A percentile compares a stretch with the other conserved stretches of the same genome.
phyloP scores from a whole-genome alignment of 169 alveolate species.

The Cryptosporidium bovis region DNA sequence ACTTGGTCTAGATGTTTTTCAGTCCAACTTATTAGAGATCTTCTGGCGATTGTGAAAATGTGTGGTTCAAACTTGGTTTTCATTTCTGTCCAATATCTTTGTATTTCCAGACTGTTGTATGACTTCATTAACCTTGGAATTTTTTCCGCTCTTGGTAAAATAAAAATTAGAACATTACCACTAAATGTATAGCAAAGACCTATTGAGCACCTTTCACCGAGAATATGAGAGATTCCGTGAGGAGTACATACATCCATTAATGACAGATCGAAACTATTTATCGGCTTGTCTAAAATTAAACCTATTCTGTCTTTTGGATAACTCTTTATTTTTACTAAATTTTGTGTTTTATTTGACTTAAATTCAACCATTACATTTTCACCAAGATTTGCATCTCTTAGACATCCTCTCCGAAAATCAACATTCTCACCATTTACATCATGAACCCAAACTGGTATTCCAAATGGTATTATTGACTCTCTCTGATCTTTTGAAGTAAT shows the following conservation, averaged over 20 bases:
- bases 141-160: constrained; percentile 49
- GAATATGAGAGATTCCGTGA: constrained; percentile 67
- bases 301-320: constrained; percentile 58
- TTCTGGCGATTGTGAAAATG: constrained; percentile 54
- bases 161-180: constrained; percentile 50
- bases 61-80: constrained; percentile 68
- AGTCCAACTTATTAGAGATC: constrained; percentile 43
- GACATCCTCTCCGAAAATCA: constrained; percentile 21
- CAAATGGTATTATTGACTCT: constrained; percentile 50
- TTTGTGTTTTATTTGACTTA: constrained; percentile 23
- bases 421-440: not conserved
- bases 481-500: constrained; percentile 17
- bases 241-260: constrained; percentile 51
- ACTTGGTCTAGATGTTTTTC: constrained; percentile 54
- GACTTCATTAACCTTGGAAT: constrained; percentile 64
- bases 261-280: constrained; percentile 62
- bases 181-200: constrained; percentile 68
- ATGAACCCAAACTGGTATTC: constrained; percentile 63
- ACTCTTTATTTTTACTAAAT: constrained; percentile 31
- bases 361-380: constrained; percentile 71
- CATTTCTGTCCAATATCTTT: constrained; percentile 73
- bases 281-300: constrained; percentile 38
- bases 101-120: constrained; percentile 49
- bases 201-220: constrained; percentile 62
- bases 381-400: constrained; percentile 72